Evolutionary conservation across 2,329 filamentous ascomycete species (phyloP).

Genomic region (Phoma sp.): DNA sequence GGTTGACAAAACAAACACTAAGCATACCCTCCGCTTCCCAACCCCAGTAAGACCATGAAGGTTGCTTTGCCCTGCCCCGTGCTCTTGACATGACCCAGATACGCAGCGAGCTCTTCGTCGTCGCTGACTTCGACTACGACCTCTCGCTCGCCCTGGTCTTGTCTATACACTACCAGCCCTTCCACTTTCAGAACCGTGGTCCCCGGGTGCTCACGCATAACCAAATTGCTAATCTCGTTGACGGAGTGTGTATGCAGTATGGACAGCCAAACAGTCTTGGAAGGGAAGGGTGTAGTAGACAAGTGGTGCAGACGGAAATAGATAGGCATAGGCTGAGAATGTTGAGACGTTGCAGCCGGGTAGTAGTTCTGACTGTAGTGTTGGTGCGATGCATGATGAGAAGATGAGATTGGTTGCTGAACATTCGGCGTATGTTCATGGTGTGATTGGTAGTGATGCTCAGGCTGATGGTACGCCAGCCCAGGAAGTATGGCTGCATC

Average conservation of each 20-base stretch:
- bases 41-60: conserved; percentile 54
- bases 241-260: conserved; percentile 67
- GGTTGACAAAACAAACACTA: background rate
- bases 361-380: conserved; percentile 23
- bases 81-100: conserved; percentile 66
- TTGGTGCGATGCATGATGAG: conserved; percentile 39
- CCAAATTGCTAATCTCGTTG: conserved; percentile 68
- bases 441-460: conserved; percentile 24
- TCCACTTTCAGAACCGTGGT: conserved; percentile 68
- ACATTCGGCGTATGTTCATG: conserved; percentile 46
- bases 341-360: conserved; percentile 20
- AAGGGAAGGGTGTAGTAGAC: conserved; percentile 61
- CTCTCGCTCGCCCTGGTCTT: conserved; percentile 59
- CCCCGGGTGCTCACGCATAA: conserved; percentile 67
- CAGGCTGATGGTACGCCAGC: conserved; percentile 23
- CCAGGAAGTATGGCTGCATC: conserved; percentile 51
- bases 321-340: conserved; percentile 59
- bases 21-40: conserved; percentile 13
- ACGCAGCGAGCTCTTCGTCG: conserved; percentile 75
- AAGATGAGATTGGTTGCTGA: conserved; percentile 32
- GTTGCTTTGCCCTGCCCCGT: conserved; percentile 61
- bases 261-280: conserved; percentile 68
- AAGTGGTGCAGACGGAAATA: conserved; percentile 74
- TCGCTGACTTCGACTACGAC: conserved; percentile 70
- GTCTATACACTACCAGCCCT: conserved; percentile 65